phyloP scores from a whole-genome alignment of 371 early-diverging fungal genomes.

The Mortierella sp. region DNA sequence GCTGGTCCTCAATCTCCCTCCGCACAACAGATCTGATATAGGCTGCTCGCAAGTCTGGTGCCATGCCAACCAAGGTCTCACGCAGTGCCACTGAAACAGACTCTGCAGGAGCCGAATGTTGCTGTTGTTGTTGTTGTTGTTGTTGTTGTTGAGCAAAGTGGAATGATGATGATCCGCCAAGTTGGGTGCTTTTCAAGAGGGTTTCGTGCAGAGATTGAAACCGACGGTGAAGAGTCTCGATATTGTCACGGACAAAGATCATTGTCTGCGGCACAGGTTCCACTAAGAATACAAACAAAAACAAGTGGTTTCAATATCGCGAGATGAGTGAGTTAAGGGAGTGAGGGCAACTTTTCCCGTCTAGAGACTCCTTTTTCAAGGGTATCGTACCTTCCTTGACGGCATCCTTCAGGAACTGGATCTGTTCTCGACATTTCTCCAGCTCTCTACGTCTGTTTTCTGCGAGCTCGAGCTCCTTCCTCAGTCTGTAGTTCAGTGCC shows the following conservation, averaged over 20 bases:
- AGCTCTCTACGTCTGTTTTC: slow-evolving; percentile 29
- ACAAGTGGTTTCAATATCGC: not conserved
- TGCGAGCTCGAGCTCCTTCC: slow-evolving; percentile 36
- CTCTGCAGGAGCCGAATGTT: not conserved
- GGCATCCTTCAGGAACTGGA: slow-evolving; percentile 38
- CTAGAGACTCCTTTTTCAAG: not conserved
- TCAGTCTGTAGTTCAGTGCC: slow-evolving; percentile 39
- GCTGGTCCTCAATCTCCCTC: slow-evolving; percentile 36
- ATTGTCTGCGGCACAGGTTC: slow-evolving; percentile 42
- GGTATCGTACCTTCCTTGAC: slow-evolving; percentile 36
- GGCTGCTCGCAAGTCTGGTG: slow-evolving; percentile 29
- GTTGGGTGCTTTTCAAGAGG: slow-evolving; percentile 1
- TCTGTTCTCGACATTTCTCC: slow-evolving; percentile 37
- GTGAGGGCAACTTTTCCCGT: too few species aligned
- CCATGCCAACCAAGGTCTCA: slow-evolving; percentile 25
- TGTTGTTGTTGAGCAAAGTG: not conserved
- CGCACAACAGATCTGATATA: slow-evolving; percentile 46
- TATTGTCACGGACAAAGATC: slow-evolving; percentile 52
- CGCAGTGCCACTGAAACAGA: slow-evolving; percentile 18
- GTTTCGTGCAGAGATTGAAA: slow-evolving; percentile 30
- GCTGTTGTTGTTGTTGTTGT: not conserved
- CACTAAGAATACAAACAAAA: slow-evolving; percentile 14
- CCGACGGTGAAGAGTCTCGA: slow-evolving; percentile 43
- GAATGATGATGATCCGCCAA: too few species aligned
- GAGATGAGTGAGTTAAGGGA: not conserved